Evolutionary conservation across 1,139 yeast genomes (phyloP).

Genomic region (Blastobotrys buckinghamii): DNA sequence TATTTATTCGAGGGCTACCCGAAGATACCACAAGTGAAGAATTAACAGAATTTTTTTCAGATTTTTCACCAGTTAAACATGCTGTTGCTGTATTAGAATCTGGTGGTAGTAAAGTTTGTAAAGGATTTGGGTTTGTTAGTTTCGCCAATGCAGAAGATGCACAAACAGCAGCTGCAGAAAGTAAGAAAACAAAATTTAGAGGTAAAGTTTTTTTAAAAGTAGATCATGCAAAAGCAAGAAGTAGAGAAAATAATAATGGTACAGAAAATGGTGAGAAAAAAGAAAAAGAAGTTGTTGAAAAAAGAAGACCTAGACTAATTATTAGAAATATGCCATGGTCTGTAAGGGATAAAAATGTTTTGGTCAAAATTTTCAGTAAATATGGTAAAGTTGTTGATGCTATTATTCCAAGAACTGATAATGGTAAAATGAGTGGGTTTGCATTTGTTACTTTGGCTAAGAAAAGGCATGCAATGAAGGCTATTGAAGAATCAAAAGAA

Average conservation of each 20-base stretch:
- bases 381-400: conserved; percentile 90
- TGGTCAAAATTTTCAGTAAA: conserved; percentile 63
- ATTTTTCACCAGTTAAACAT: conserved; percentile 91
- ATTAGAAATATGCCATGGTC: conserved; percentile 96
- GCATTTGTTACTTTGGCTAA: conserved; percentile 92
- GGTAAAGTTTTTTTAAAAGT: conserved; percentile 57
- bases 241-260: conserved; percentile 45
- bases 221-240: conserved; percentile 90
- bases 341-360: conserved; percentile 65
- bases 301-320: conserved; percentile 77
- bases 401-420: conserved; percentile 78
- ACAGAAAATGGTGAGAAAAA: conserved; percentile 18
- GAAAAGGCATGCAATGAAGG: conserved; percentile 69
- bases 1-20: conserved; percentile 83
- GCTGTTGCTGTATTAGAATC: conserved; percentile 85
- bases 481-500: conserved; percentile 66
- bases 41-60: conserved; percentile 76
- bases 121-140: conserved; percentile 95
- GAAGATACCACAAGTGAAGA: conserved; percentile 74
- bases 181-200: conserved; percentile 62
- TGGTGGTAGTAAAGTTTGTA: conserved; percentile 51
- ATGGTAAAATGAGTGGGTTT: conserved; percentile 91
- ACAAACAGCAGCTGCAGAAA: conserved; percentile 58
- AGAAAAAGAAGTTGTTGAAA: conserved; percentile 35
- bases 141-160: conserved; percentile 86